Conservation (phyloP, 306 rosid species). For the Castanea sativa region DNA sequence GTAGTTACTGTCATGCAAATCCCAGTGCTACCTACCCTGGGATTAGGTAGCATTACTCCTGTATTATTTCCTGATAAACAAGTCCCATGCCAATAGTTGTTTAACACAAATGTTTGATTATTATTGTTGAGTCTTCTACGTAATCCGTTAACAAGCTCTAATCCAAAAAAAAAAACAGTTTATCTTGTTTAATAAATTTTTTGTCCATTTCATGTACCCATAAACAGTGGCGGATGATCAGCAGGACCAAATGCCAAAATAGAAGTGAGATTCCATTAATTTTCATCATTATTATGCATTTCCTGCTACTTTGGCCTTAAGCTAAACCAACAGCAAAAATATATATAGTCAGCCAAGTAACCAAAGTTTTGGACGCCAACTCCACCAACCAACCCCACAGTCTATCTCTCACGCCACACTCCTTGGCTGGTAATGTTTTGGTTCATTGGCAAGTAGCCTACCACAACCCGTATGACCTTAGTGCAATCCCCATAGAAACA, state of each 20-base stretch:
- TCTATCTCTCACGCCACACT: neutral
- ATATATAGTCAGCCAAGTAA: slow-evolving; percentile 28
- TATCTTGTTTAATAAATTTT: too few species aligned
- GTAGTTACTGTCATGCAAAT: neutral
- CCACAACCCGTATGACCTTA: slow-evolving; percentile 12
- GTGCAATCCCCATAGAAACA: neutral
- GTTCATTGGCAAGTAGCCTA: slow-evolving; percentile 30
- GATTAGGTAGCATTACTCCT: too few species aligned
- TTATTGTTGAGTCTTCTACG: neutral
- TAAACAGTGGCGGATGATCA: too few species aligned
- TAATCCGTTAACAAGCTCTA: neutral
- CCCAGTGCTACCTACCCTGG: neutral
- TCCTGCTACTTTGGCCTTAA: neutral
- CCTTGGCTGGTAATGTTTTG: slow-evolving; percentile 23
- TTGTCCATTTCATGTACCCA: neutral
- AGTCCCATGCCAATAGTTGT: neutral
- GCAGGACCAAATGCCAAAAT: too few species aligned
- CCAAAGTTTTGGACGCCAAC: slow-evolving; percentile 25
- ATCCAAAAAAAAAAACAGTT: neutral
- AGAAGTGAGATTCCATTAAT: neutral
- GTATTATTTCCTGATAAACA: neutral
- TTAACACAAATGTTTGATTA: neutral
- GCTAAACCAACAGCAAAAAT: neutral
- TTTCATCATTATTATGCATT: neutral
- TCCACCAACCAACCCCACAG: slow-evolving; percentile 30